A percentile compares a stretch with the other conserved stretches of the same genome.
phyloP scores from a whole-genome alignment of 345 rosid genomes.

The Arabidopsis thaliana region TAIR10.1 NC_003076.8:7692501-7693000 shows the following conservation, averaged over 20 bases:
- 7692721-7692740: background rate
- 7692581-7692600: conserved; percentile 21
- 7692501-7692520: conserved; percentile 23
- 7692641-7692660: conserved; percentile 12
- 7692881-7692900: too few species aligned
- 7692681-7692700: background rate
- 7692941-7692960: too few species aligned
- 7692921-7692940: too few species aligned
- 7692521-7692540: background rate
- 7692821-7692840: too few species aligned
- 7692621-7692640: conserved; percentile 1
- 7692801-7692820: background rate
- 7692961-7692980: background rate
- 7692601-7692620: background rate
- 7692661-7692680: background rate
- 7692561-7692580: background rate
- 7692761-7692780: background rate
- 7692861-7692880: too few species aligned
- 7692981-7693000: background rate
- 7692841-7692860: too few species aligned
- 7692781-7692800: background rate
- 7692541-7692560: background rate
- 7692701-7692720: conserved; percentile 7
- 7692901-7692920: background rate
- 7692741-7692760: background rate